phyloP scores from a whole-genome alignment of 306 rosid genomes.

The Glycine tomentella region DNA sequence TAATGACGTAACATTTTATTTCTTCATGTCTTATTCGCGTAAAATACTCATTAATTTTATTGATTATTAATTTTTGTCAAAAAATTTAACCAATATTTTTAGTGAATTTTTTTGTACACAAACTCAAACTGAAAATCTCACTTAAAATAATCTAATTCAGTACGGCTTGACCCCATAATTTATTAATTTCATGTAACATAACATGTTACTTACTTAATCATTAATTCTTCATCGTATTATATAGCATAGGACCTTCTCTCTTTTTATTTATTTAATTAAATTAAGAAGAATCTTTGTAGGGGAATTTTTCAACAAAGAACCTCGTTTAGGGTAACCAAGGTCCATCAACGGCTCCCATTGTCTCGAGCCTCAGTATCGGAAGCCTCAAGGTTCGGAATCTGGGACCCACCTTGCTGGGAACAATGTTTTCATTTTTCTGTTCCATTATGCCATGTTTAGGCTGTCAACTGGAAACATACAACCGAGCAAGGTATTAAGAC shows the following conservation, averaged over 20 bases:
- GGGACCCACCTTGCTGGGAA: conserved; percentile 24
- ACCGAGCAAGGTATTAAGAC: conserved; percentile 10
- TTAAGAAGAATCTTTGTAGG: conserved; percentile 45
- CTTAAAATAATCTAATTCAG: too few species aligned
- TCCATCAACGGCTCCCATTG: conserved; percentile 45
- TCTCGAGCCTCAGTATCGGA: neutral
- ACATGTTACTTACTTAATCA: conserved; percentile 30
- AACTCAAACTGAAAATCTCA: too few species aligned
- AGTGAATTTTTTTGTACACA: too few species aligned
- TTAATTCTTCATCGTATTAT: neutral
- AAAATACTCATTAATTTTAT: too few species aligned
- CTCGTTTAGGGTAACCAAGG: conserved; percentile 42
- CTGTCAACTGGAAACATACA: conserved; percentile 35
- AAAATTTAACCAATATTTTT: too few species aligned
- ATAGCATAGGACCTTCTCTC: neutral
- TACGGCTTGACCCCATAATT: too few species aligned
- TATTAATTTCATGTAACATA: too few species aligned
- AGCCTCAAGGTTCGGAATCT: neutral
- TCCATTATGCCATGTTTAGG: conserved; percentile 21
- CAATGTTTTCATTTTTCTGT: neutral
- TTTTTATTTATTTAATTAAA: conserved; percentile 1
- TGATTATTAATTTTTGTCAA: too few species aligned
- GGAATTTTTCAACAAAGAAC: conserved; percentile 46
- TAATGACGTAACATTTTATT: too few species aligned
- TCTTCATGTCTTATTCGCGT: too few species aligned